Conservation (phyloP, 169 alveolate species). For the Plasmodium gaboni region DNA sequence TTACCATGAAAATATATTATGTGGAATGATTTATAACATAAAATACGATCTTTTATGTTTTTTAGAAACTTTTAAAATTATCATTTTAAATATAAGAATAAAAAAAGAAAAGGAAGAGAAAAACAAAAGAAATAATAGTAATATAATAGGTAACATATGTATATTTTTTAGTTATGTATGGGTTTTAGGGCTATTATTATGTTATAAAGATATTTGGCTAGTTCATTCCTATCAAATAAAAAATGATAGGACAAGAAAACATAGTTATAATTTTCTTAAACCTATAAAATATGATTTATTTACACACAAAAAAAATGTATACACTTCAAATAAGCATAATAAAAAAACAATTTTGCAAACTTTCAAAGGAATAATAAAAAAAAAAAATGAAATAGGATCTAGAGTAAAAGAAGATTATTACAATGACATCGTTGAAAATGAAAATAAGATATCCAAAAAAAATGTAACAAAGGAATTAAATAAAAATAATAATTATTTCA, state of each 20-base stretch:
- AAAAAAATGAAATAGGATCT: neutral
- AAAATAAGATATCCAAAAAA: neutral
- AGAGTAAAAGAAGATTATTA: neutral
- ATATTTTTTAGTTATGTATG: neutral
- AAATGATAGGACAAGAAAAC: neutral
- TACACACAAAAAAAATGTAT: neutral
- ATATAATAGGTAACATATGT: neutral
- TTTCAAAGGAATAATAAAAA: neutral
- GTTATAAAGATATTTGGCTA: neutral
- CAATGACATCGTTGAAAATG: neutral
- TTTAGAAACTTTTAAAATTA: neutral
- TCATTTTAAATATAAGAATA: too few species aligned
- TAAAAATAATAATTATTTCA: slow-evolving; percentile 23
- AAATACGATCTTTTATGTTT: neutral
- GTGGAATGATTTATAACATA: slow-evolving; percentile 14
- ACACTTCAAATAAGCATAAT: neutral
- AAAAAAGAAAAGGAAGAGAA: too few species aligned
- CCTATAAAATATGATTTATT: neutral
- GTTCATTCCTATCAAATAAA: slow-evolving; percentile 1
- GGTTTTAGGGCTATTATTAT: neutral
- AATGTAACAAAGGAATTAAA: neutral
- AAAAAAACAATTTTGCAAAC: neutral
- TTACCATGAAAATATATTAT: slow-evolving; percentile 3
- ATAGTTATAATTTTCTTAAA: slow-evolving; percentile 4
- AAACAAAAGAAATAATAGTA: neutral